Percentiles rank a stretch among this genome's conserved stretches.
phyloP scores from a whole-genome alignment of 345 rosid species.

The Hevea brasiliensis region DNA sequence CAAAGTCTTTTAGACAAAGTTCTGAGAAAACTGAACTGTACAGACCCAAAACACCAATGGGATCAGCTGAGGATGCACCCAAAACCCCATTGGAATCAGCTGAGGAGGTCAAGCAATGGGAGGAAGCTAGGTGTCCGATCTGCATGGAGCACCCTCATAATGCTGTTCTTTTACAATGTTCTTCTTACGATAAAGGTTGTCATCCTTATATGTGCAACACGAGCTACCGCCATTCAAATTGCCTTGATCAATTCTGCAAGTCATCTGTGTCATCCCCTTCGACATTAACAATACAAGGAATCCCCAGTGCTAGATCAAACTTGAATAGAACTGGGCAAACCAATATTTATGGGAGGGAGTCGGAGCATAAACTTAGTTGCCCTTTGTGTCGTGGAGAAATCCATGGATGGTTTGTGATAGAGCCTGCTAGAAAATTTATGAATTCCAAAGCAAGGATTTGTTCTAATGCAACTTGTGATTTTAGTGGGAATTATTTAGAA shows the following conservation, averaged over 20 bases:
- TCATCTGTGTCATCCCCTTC: slow-evolving; percentile 30
- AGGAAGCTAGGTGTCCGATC: slow-evolving; percentile 60
- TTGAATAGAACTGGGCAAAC: neutral
- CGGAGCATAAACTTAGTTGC: slow-evolving; percentile 47
- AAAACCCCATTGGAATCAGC: neutral
- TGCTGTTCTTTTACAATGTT: slow-evolving; percentile 60
- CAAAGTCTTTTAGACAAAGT: slow-evolving; percentile 31
- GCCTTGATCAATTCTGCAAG: slow-evolving; percentile 51
- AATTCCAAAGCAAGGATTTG: slow-evolving; percentile 58
- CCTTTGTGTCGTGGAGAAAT: slow-evolving; percentile 75
- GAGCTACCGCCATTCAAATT: slow-evolving; percentile 66
- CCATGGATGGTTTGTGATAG: slow-evolving; percentile 57
- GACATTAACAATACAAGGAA: slow-evolving; percentile 1
- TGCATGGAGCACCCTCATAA: slow-evolving; percentile 86
- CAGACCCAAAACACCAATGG: slow-evolving; percentile 20
- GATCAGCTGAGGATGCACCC: neutral
- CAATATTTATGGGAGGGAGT: slow-evolving; percentile 25
- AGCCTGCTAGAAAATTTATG: slow-evolving; percentile 74
- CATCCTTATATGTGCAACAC: slow-evolving; percentile 74
- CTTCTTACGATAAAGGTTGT: slow-evolving; percentile 60
- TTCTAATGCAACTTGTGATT: slow-evolving; percentile 43
- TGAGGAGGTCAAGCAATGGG: slow-evolving; percentile 55
- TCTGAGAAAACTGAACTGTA: slow-evolving; percentile 35
- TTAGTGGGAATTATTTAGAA: slow-evolving; percentile 52
- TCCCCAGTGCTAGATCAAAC: neutral